Conservation (phyloP, 768 basidiomycete genomes). For the Suillus weaverae region DNA sequence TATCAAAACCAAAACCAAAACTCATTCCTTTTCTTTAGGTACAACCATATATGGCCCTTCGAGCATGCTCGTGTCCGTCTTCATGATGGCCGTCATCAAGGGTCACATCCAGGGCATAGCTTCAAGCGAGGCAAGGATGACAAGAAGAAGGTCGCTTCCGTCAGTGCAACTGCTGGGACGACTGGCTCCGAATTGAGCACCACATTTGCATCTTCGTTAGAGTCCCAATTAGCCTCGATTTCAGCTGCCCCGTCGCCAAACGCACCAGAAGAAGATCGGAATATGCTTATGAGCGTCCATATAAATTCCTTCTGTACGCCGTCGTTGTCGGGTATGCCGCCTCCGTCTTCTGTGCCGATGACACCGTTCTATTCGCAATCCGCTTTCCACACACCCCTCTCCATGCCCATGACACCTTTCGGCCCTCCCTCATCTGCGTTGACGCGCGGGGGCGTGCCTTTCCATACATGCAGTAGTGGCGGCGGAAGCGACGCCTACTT, state of each 20-base stretch:
- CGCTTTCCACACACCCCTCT: neutral
- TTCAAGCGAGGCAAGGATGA: constrained; percentile 17
- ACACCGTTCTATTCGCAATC: neutral
- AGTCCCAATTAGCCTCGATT: neutral
- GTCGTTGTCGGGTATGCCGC: neutral
- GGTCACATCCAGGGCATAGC: constrained; percentile 22
- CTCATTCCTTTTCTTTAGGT: constrained; percentile 45
- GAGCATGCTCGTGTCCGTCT: constrained; percentile 91
- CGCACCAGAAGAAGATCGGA: neutral
- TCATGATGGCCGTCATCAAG: constrained; percentile 36
- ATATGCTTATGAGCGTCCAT: neutral
- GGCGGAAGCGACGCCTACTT: constrained; percentile 1
- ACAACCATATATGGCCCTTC: constrained; percentile 97
- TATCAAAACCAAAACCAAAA: constrained; percentile 3
- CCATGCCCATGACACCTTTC: constrained; percentile 1
- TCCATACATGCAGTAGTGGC: neutral
- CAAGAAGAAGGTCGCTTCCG: constrained; percentile 15
- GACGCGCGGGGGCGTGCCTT: neutral
- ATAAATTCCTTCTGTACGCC: neutral
- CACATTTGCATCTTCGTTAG: neutral
- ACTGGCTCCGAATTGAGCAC: neutral
- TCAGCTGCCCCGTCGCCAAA: neutral
- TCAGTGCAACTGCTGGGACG: neutral
- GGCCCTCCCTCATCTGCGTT: neutral
- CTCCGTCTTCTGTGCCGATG: neutral